Evolutionary conservation across 208 protist genomes (phyloP).

Genomic region (Herpetomonas samuelpessoai): DNA sequence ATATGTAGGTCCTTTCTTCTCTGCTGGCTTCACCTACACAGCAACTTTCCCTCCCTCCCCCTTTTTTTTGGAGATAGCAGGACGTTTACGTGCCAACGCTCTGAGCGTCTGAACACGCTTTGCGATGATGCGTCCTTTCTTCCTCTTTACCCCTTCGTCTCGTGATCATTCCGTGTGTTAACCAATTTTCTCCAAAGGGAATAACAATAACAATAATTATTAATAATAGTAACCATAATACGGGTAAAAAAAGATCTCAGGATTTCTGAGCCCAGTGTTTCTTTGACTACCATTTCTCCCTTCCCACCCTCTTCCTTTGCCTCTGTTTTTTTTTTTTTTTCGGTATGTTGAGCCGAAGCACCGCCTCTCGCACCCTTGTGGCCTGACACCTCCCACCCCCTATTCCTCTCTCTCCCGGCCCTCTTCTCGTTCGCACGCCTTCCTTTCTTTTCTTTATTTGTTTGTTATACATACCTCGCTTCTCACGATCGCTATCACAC

Average conservation of each 20-base stretch:
- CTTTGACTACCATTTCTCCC: neutral
- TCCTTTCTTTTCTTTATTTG: neutral
- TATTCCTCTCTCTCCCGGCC: conserved; percentile 8
- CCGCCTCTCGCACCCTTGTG: too few species aligned
- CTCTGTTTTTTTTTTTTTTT: conserved; percentile 9
- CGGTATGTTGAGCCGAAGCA: too few species aligned
- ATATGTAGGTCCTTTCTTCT: neutral
- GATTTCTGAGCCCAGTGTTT: neutral
- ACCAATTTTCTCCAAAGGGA: too few species aligned
- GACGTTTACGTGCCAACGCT: too few species aligned
- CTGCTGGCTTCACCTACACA: neutral
- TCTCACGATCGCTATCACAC: conserved; percentile 7
- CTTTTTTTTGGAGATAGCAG: neutral
- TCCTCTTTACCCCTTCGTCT: neutral
- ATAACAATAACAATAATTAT: too few species aligned
- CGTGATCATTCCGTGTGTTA: neutral
- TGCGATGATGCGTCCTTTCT: neutral
- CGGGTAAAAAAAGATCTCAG: too few species aligned
- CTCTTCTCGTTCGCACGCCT: neutral
- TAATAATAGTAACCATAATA: too few species aligned
- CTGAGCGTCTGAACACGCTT: too few species aligned
- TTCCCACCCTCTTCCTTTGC: neutral
- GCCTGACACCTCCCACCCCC: neutral
- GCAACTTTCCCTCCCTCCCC: neutral
- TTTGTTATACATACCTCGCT: neutral